A percentile compares a stretch with the other conserved stretches of the same genome.
Conservation (phyloP, 208 protist species). For the Trypanosomatidae sp. region DNA sequence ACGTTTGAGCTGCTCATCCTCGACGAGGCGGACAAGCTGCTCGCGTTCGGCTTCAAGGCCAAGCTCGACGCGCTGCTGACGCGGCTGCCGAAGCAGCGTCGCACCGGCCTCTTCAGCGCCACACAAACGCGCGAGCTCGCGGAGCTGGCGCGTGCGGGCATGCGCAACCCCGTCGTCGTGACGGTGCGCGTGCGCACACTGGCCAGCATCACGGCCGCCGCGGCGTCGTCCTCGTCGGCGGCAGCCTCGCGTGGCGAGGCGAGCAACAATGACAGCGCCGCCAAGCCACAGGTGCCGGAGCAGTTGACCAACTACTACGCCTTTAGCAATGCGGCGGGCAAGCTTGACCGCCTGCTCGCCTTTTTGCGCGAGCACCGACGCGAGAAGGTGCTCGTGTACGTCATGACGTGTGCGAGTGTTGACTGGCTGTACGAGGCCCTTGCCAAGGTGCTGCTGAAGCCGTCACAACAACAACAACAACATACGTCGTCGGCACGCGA, state of each 20-base stretch:
- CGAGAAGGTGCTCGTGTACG: slow-evolving; percentile 88
- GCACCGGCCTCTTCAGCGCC: slow-evolving; percentile 88
- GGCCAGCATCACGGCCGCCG: no score
- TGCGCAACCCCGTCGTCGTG: slow-evolving; percentile 86
- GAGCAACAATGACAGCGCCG: slow-evolving; percentile 21
- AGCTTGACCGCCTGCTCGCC: slow-evolving; percentile 78
- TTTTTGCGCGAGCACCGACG: slow-evolving; percentile 40
- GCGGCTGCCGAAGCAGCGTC: slow-evolving; percentile 82
- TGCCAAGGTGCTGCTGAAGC: slow-evolving; percentile 34
- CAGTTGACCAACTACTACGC: slow-evolving; percentile 81
- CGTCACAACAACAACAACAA: slow-evolving; percentile 27
- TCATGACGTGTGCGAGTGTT: slow-evolving; percentile 88
- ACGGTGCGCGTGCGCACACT: slow-evolving; percentile 33
- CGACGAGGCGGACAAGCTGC: slow-evolving; percentile 89
- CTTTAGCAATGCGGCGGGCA: slow-evolving; percentile 58
- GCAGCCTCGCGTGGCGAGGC: no score
- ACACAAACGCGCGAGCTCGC: slow-evolving; percentile 89
- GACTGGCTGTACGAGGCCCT: slow-evolving; percentile 83
- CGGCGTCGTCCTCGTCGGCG: no score
- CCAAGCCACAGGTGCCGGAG: slow-evolving; percentile 82
- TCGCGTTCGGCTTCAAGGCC: slow-evolving; percentile 89
- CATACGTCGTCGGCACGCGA: no score
- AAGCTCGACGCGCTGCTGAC: slow-evolving; percentile 85
- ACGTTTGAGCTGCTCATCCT: slow-evolving; percentile 87
- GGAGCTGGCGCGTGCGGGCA: slow-evolving; percentile 77